phyloP scores from a whole-genome alignment of 1,284 basidiomycete genomes.

The Naganishia cerealis region DNA sequence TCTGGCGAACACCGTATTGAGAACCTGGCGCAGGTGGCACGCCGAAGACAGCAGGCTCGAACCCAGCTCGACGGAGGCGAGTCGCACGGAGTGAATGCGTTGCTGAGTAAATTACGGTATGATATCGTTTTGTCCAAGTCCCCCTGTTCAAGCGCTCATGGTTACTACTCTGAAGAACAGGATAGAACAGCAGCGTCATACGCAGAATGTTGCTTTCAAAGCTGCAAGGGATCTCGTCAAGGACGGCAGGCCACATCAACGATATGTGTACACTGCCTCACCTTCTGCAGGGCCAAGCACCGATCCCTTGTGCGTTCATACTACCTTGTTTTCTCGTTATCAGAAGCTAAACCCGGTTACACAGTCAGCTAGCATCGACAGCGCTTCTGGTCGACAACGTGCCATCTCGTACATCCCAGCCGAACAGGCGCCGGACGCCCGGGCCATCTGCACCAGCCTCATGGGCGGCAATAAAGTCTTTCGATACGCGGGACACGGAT shows the following conservation, averaged over 20 bases:
- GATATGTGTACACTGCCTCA: constrained; percentile 7
- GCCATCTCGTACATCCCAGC: neutral
- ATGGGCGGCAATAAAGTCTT: constrained; percentile 7
- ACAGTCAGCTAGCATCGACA: constrained; percentile 2
- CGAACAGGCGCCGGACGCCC: constrained; percentile 6
- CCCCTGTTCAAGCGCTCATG: neutral
- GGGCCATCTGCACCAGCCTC: constrained; percentile 22
- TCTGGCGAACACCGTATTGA: neutral
- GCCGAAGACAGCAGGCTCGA: constrained; percentile 6
- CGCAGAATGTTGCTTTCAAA: constrained; percentile 7
- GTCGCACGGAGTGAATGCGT: constrained; percentile 7
- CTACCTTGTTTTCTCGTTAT: neutral
- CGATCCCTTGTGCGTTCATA: neutral
- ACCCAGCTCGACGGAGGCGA: neutral
- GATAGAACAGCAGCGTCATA: constrained; percentile 21
- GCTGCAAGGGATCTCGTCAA: constrained; percentile 4
- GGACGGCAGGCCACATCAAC: neutral
- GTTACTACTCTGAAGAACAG: neutral
- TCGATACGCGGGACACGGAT: neutral
- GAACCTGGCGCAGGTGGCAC: neutral
- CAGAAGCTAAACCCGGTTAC: neutral
- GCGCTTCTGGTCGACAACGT: neutral
- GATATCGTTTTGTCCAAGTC: neutral
- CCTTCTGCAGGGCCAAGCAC: neutral
- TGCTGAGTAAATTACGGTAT: constrained; percentile 8